Evolutionary conservation across 768 basidiomycete genomes (phyloP).

Genomic region (Lentinus brumalis): DNA sequence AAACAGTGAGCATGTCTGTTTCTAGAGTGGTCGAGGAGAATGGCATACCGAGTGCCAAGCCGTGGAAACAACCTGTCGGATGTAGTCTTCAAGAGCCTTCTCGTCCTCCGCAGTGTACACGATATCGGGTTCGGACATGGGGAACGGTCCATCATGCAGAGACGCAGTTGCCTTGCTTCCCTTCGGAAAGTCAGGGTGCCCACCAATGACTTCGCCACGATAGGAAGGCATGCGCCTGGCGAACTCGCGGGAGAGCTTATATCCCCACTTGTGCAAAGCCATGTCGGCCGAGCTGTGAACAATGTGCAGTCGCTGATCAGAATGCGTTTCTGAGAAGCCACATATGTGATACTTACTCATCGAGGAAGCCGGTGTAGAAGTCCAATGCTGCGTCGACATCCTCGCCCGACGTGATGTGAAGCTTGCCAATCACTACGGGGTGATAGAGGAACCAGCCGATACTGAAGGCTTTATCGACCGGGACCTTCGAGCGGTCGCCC

Average conservation of each 20-base stretch:
- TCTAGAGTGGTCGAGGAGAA: neutral
- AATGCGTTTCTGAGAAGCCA: neutral
- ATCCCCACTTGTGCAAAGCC: constrained; percentile 48
- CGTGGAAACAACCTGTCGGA: constrained; percentile 29
- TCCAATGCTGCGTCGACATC: constrained; percentile 43
- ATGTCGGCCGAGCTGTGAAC: constrained; percentile 35
- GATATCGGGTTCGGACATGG: constrained; percentile 33
- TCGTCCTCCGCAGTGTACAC: constrained; percentile 38
- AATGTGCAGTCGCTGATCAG: neutral
- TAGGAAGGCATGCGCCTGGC: constrained; percentile 52
- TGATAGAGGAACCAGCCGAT: constrained; percentile 39
- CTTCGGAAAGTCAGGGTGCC: constrained; percentile 34
- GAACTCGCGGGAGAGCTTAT: constrained; percentile 59
- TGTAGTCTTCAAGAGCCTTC: constrained; percentile 33
- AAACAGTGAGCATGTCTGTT: neutral
- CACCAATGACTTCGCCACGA: constrained; percentile 32
- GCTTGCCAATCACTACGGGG: constrained; percentile 48
- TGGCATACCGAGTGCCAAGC: constrained; percentile 36
- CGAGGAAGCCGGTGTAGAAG: constrained; percentile 49
- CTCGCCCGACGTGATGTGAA: constrained; percentile 47
- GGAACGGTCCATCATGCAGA: constrained; percentile 23
- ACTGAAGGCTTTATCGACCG: constrained; percentile 32
- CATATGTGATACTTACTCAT: constrained; percentile 38
- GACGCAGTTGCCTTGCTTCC: constrained; percentile 27
- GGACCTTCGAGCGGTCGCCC: constrained; percentile 17